These are phyloP conservation scores for Gonium pectorale DNA, from an alignment of 139 green algal species.

Conservation along the genomic window DNA sequence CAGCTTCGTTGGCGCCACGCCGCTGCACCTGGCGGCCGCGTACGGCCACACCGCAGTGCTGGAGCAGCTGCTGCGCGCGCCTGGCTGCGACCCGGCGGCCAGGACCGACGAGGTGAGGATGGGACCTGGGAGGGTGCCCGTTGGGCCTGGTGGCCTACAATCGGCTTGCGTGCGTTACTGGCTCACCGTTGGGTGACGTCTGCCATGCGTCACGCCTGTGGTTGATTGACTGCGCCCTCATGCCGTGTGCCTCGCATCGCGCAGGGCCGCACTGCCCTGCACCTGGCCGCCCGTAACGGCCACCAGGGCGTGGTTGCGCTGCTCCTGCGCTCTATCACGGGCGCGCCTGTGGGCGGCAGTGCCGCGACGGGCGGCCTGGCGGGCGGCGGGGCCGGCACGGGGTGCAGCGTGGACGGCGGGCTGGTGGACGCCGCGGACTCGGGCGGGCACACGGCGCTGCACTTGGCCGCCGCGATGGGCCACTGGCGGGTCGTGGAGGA, in stretches of 20 bases:
- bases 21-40: conserved; percentile 35
- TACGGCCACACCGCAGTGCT: conserved; percentile 14
- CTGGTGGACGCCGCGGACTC: background rate
- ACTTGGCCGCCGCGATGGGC: conserved; percentile 24
- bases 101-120: conserved; percentile 1
- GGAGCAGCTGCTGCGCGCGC: conserved; percentile 28
- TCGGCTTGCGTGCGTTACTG: too few relatives aligned
- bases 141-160: too few relatives aligned
- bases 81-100: conserved; percentile 2
- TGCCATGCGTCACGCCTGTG: too few relatives aligned
- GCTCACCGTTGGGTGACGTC: too few relatives aligned
- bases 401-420: background rate
- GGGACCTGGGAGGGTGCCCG: background rate
- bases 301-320: conserved; percentile 1
- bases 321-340: background rate
- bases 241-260: too few relatives aligned
- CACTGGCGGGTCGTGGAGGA: conserved; percentile 43
- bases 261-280: conserved; percentile 32
- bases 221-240: too few relatives aligned
- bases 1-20: background rate
- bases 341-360: background rate
- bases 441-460: conserved; percentile 11
- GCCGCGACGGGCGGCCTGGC: too few relatives aligned
- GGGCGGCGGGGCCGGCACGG: background rate
- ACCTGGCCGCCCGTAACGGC: conserved; percentile 32